phyloP scores from a whole-genome alignment of 2,329 filamentous ascomycete species.

The Hypoxylon sp. region DNA sequence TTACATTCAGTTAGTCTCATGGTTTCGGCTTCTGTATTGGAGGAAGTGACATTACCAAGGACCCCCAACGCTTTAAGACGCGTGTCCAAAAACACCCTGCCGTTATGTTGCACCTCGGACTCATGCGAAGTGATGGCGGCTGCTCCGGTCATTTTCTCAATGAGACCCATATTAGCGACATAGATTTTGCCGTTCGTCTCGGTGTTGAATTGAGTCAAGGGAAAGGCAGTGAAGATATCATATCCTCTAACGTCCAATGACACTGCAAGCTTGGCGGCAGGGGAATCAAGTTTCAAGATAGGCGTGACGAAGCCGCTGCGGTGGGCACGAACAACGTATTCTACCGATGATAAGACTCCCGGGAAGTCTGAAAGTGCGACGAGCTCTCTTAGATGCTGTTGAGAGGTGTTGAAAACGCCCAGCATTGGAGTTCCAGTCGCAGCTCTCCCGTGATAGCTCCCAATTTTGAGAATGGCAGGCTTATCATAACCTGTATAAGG shows the following conservation, averaged over 20 bases:
- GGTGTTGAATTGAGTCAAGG: slow-evolving; percentile 71
- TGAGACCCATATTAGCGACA: slow-evolving; percentile 80
- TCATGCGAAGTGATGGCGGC: slow-evolving; percentile 80
- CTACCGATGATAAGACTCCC: slow-evolving; percentile 70
- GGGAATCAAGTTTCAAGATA: slow-evolving; percentile 62
- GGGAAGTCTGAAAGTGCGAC: slow-evolving; percentile 81
- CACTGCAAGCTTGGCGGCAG: slow-evolving; percentile 70
- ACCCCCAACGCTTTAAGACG: slow-evolving; percentile 85
- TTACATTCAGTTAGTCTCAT: slow-evolving; percentile 27
- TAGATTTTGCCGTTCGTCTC: slow-evolving; percentile 60
- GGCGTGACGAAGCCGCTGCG: slow-evolving; percentile 73
- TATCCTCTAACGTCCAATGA: slow-evolving; percentile 77
- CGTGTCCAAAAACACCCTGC: slow-evolving; percentile 75
- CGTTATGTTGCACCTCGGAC: slow-evolving; percentile 68
- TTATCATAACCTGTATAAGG: slow-evolving; percentile 84
- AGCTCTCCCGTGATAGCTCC: slow-evolving; percentile 78
- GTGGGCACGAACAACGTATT: slow-evolving; percentile 83
- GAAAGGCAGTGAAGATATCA: slow-evolving; percentile 85
- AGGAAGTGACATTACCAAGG: slow-evolving; percentile 67
- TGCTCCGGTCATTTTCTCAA: slow-evolving; percentile 91
- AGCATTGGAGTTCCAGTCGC: slow-evolving; percentile 82
- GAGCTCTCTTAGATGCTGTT: slow-evolving; percentile 74
- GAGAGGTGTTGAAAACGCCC: slow-evolving; percentile 86
- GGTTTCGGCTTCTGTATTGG: not conserved
- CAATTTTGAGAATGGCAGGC: slow-evolving; percentile 80